A percentile compares a stretch with the other conserved stretches of the same genome.
These are phyloP conservation scores for Penicillium italicum DNA, from an alignment of 2,329 filamentous ascomycete genomes.

Conservation along the genomic window DNA sequence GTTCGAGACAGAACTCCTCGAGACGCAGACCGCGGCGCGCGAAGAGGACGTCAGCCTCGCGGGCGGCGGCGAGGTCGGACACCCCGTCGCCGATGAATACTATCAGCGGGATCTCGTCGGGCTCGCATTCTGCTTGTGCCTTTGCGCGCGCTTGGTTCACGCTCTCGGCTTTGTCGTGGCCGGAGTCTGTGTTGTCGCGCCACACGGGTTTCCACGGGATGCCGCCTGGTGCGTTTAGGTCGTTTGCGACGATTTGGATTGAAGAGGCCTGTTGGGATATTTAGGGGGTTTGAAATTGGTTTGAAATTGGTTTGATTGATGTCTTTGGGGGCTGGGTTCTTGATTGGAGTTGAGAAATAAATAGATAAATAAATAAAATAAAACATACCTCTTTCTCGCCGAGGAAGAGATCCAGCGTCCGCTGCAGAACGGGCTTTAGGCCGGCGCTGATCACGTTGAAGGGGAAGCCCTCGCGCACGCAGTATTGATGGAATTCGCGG, in stretches of 20 bases:
- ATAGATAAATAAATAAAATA: too few relatives aligned
- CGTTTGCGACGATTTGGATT: slow-evolving; percentile 67
- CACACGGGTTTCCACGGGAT: slow-evolving; percentile 63
- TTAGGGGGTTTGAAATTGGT: too few relatives aligned
- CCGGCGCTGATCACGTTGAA: slow-evolving; percentile 69
- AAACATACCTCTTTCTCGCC: slow-evolving; percentile 53
- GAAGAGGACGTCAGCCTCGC: slow-evolving; percentile 65
- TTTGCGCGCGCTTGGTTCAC: slow-evolving; percentile 58
- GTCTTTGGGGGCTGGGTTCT: not conserved
- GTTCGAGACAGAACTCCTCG: slow-evolving; percentile 63
- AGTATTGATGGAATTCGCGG: slow-evolving; percentile 62
- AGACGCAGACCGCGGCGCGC: slow-evolving; percentile 61
- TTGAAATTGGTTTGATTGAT: not conserved
- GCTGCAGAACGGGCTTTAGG: slow-evolving; percentile 60
- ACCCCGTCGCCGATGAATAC: slow-evolving; percentile 69
- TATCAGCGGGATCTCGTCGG: slow-evolving; percentile 62
- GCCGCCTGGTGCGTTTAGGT: slow-evolving; percentile 59
- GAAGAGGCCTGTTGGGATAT: slow-evolving; percentile 41
- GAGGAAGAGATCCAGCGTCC: slow-evolving; percentile 62
- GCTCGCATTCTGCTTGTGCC: slow-evolving; percentile 54
- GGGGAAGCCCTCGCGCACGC: slow-evolving; percentile 59
- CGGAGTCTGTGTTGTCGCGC: slow-evolving; percentile 62
- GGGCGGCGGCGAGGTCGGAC: slow-evolving; percentile 62
- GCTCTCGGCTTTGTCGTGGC: slow-evolving; percentile 64
- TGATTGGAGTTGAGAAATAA: not conserved